Base-by-base conservation (phyloP, 139 green algal species). In the Diplosphaera chodatii region DNA sequence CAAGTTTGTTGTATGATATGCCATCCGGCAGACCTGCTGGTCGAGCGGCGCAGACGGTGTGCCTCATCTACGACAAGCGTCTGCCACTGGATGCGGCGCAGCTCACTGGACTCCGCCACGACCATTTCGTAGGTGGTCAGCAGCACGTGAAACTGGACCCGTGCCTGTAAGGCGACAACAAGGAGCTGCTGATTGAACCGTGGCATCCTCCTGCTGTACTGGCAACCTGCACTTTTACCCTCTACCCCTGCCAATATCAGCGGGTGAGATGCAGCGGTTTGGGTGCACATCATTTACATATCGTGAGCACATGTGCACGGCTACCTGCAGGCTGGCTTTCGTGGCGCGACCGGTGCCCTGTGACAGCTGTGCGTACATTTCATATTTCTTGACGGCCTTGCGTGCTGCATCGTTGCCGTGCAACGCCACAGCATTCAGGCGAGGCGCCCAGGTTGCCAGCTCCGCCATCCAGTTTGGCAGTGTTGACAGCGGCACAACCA, bases 401-500 rank as follows among this genome's bases (percentile, higher is more conserved):
- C 86, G 79, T 29, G 79, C 75, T 22, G 75, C 80, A 21, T 79
- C 76, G 74, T 80, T 89, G 65, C 88, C 88, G 32, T 73, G 67
- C n/a, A 91, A 69, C 23, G 62, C 59, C 23, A 96, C 78, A 27
- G 90, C 86, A 29, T 90, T 86, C 18, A 96, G 72, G 18, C 86
- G 56, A 0, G 91, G 91, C 40, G 89, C 91, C 91, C 91, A 96
- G 8, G 65, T 48, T 23, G 68, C 78, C 63, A 94, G 81, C 84
- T 96, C 91, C 1, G 80, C 67, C 80, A 89, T 76, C 91, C 91
- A 96, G 75, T 96, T 95, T 70, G 77, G 77, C 76, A 96, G 76
- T 37, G 90, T 93, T 16, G 85, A 90, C 64, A 93, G 79, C 29
- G 91, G 91, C 27, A 91, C 91, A 16, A 93, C 86, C 40, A 97